A percentile compares a stretch with the other conserved stretches of the same genome.
phyloP scores from a whole-genome alignment of 768 basidiomycete genomes.

The Trametes villosa region DNA sequence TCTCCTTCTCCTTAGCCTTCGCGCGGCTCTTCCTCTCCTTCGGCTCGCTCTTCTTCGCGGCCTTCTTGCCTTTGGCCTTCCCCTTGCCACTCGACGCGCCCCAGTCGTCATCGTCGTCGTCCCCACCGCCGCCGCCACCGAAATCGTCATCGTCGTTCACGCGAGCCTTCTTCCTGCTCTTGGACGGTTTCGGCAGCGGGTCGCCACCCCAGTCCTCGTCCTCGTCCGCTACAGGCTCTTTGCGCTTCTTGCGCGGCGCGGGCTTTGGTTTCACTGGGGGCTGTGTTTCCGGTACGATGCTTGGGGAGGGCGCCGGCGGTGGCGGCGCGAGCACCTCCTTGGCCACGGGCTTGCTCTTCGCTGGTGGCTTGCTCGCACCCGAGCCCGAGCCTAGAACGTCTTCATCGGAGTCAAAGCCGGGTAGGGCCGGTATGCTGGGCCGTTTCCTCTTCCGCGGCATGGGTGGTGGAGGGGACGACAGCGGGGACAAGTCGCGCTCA shows the following conservation, averaged over 20 bases:
- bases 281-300: constrained; percentile 20
- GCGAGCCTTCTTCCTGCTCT: constrained; percentile 26
- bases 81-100: constrained; percentile 25
- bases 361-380: background rate
- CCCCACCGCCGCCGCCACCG: constrained; percentile 20
- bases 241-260: constrained; percentile 14
- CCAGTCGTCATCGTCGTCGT: constrained; percentile 28
- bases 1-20: constrained; percentile 8
- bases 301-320: constrained; percentile 10
- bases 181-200: constrained; percentile 18
- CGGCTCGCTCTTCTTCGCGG: constrained; percentile 6
- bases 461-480: constrained; percentile 22
- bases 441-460: constrained; percentile 27
- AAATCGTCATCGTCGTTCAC: constrained; percentile 30
- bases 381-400: background rate
- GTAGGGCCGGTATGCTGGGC: background rate
- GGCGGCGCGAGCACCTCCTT: background rate
- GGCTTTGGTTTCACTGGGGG: constrained; percentile 1
- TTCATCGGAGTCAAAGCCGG: background rate
- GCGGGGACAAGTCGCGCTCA: constrained; percentile 4
- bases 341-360: background rate
- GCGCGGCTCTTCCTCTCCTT: constrained; percentile 24
- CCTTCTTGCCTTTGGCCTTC: constrained; percentile 27
- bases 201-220: constrained; percentile 25
- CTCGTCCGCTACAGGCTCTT: constrained; percentile 18